A percentile compares a stretch with the other conserved stretches of the same genome.
Conservation (phyloP, 805 yeast genomes). For the Candida multigemmis region DNA sequence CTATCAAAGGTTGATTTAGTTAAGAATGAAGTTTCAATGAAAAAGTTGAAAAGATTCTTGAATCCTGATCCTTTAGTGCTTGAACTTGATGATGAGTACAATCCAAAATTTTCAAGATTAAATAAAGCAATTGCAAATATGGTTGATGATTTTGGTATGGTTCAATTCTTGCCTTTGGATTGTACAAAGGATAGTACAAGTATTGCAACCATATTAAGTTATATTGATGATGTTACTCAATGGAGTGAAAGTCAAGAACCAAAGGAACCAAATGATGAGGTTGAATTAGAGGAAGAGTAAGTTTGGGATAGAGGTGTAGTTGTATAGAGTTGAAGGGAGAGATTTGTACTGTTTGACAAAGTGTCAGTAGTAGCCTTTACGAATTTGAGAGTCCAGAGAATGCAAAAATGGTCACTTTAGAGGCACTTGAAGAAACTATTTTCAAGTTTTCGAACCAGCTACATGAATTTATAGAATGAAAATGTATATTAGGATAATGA, state of each 20-base stretch:
- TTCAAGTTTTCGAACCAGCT: no score
- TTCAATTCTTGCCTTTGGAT: constrained; percentile 87
- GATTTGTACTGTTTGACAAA: no score
- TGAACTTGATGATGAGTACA: constrained; percentile 36
- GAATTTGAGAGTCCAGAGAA: no score
- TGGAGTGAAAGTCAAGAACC: constrained; percentile 98
- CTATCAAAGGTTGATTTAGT: constrained; percentile 82
- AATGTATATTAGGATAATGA: no score
- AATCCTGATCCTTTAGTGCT: constrained; percentile 87
- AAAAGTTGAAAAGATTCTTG: constrained; percentile 72
- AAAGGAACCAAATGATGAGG: constrained; percentile 82
- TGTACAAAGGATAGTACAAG: constrained; percentile 59
- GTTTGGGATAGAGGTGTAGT: constrained; percentile 1
- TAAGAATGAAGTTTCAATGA: constrained; percentile 66
- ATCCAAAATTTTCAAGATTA: constrained; percentile 57
- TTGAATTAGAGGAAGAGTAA: constrained; percentile 52
- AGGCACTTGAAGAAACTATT: no score
- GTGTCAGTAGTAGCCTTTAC: no score
- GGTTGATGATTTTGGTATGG: constrained; percentile 98
- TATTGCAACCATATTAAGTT: constrained; percentile 75
- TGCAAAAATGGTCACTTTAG: no score
- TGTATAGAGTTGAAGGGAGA: not conserved
- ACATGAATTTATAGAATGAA: no score
- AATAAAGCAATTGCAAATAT: constrained; percentile 79
- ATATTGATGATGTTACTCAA: constrained; percentile 94